Percentiles rank a stretch among this genome's conserved stretches.
These are phyloP conservation scores for Apodospora peruviana DNA, from an alignment of 495 filamentous ascomycete species.

Conservation along the genomic window DNA sequence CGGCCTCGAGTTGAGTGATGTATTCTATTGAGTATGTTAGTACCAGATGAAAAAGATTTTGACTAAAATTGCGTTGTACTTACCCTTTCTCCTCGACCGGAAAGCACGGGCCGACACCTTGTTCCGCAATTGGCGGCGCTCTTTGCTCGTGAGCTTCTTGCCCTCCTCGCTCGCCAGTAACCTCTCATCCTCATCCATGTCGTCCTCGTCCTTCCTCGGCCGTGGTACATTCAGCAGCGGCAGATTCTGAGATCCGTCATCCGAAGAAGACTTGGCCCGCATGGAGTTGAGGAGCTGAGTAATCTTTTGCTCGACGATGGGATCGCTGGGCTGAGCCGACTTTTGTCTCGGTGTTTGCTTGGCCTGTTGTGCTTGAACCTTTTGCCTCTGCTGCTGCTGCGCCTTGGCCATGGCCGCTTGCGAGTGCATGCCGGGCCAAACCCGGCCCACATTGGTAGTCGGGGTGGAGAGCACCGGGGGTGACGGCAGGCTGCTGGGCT, in stretches of 20 bases:
- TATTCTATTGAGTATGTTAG: constrained; percentile 71
- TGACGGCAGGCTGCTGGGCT: constrained; percentile 32
- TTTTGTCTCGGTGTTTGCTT: constrained; percentile 29
- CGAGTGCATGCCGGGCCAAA: constrained; percentile 88
- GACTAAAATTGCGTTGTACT: constrained; percentile 17
- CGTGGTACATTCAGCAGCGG: constrained; percentile 54
- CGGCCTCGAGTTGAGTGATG: constrained; percentile 83
- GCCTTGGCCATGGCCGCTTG: constrained; percentile 77
- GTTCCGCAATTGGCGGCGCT: constrained; percentile 89
- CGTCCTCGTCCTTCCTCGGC: constrained; percentile 79
- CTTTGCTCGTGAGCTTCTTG: constrained; percentile 93
- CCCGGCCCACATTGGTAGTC: constrained; percentile 57
- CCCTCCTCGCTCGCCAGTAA: constrained; percentile 91
- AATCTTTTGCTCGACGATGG: constrained; percentile 78
- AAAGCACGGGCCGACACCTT: constrained; percentile 98
- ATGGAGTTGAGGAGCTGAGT: constrained; percentile 79
- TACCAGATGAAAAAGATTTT: background rate
- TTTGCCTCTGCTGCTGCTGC: constrained; percentile 62
- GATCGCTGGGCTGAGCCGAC: constrained; percentile 50
- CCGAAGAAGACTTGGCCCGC: constrained; percentile 54
- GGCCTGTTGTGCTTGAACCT: constrained; percentile 30
- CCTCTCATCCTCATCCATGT: constrained; percentile 97
- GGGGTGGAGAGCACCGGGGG: constrained; percentile 33
- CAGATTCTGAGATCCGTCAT: constrained; percentile 43
- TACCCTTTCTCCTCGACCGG: constrained; percentile 93